Base-by-base conservation (phyloP, 345 rosid genomes). In the Lepidium sativum region DNA sequence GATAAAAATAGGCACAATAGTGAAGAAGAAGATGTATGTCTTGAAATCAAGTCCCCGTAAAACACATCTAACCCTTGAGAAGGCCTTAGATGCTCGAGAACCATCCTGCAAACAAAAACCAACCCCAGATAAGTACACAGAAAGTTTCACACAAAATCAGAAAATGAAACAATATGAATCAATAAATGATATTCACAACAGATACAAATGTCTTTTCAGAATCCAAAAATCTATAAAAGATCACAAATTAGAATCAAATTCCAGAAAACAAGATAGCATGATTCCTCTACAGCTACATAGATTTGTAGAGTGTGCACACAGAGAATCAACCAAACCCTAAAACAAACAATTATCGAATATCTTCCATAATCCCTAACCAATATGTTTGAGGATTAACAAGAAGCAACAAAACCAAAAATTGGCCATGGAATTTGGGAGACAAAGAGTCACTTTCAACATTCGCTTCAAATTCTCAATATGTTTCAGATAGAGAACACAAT, bases 1-100 rank as follows among this genome's bases (percentile, higher is more conserved):
- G 65, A 68, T n/a, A 21, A 54, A 62, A 0, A 62, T 21, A 0
- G 78, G 74, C 0, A 74, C 38, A 34, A 74, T 54, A 65, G 65
- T 54, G 59, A 74, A 54, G 47, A 40, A 21, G 35, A 68, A 74
- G 52, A 74, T 53, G 2, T 56, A 68, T 7, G 69, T 68, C 49
- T 68, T 74, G 65, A 74, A 45, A 68, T 74, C 78, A 5, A 74
- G 29, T 41, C 78, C 78, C 1, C 60, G 10, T 54, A 74, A 65
- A 2, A 67, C 68, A 56, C 78, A 74, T 68, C 72, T 55, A 4
- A 74, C 60, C 48, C 78, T 68, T 23, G 78, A 74, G 18, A 74
- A 38, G 7, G 70, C 70, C 34, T 54, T 63, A 1, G 54, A 55
- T 68, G 74, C 65, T 60, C 73, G 7, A 47, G 69, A 67, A 44